Conservation (phyloP, 768 basidiomycete genomes). For the Pleurotus ostreatus region DNA sequence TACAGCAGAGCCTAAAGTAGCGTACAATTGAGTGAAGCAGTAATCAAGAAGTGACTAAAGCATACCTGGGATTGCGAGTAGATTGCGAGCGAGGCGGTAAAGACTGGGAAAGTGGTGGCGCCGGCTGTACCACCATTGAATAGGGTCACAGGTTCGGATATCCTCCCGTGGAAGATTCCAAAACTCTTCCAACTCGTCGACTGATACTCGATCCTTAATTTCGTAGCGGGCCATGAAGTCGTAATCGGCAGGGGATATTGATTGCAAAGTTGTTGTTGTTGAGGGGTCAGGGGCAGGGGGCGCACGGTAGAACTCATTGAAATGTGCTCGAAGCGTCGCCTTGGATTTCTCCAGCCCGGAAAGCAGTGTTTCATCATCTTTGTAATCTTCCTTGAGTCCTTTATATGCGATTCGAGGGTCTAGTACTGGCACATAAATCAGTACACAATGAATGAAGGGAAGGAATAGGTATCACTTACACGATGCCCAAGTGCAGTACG, state of each 20-base stretch:
- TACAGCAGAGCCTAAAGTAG: too few relatives aligned
- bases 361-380: not conserved
- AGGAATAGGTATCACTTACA: not conserved
- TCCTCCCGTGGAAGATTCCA: conserved; percentile 1
- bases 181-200: not conserved
- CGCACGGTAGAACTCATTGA: not conserved
- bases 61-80: too few relatives aligned
- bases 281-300: not conserved
- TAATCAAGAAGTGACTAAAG: too few relatives aligned
- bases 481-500: not conserved
- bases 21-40: too few relatives aligned
- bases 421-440: not conserved
- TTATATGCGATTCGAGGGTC: not conserved
- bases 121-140: too few relatives aligned
- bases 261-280: not conserved
- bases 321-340: not conserved
- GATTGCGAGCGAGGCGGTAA: too few relatives aligned
- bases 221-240: not conserved
- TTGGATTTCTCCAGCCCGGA: not conserved
- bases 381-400: not conserved
- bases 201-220: not conserved
- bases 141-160: not conserved
- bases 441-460: not conserved
- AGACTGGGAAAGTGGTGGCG: too few relatives aligned
- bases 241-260: not conserved